Conservation (phyloP, 2,329 filamentous ascomycete genomes). For the Penicillium sp. region DNA sequence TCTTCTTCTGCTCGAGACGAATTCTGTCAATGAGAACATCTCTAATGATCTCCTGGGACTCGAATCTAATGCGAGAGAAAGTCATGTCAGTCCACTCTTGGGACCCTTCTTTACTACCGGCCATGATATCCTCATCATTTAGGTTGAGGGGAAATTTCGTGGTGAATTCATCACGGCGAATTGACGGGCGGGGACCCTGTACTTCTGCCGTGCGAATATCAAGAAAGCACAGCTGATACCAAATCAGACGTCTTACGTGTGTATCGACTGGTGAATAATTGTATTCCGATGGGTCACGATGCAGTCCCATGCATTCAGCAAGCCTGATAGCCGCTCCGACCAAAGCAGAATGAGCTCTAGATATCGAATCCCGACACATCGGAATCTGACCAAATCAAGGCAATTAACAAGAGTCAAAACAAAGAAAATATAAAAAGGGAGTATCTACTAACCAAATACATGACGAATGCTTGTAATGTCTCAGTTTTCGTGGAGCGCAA, state of each 20-base stretch:
- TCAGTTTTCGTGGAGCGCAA: conserved; percentile 68
- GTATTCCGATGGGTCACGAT: conserved; percentile 66
- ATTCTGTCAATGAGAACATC: conserved; percentile 66
- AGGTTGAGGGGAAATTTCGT: conserved; percentile 69
- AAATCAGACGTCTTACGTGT: conserved; percentile 67
- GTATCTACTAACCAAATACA: conserved; percentile 59
- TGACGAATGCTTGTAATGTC: conserved; percentile 70
- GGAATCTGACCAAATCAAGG: conserved; percentile 51
- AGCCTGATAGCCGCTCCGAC: conserved; percentile 68
- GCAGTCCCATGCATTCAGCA: conserved; percentile 73
- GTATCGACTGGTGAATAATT: conserved; percentile 64
- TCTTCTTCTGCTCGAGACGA: conserved; percentile 59
- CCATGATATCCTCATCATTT: conserved; percentile 59
- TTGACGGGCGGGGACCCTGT: conserved; percentile 67
- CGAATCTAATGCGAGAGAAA: conserved; percentile 64
- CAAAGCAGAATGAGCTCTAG: conserved; percentile 67
- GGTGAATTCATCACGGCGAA: conserved; percentile 71
- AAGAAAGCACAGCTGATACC: conserved; percentile 74
- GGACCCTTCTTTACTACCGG: conserved; percentile 26
- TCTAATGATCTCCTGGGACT: conserved; percentile 69
- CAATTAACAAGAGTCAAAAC: not conserved
- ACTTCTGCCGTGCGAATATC: conserved; percentile 72
- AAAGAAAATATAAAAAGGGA: not conserved
- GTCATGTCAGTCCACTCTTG: conserved; percentile 65
- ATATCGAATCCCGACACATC: conserved; percentile 67